These are phyloP conservation scores for Lichina pygmaea DNA, from an alignment of 495 filamentous ascomycete genomes.

Conservation along the genomic window DNA sequence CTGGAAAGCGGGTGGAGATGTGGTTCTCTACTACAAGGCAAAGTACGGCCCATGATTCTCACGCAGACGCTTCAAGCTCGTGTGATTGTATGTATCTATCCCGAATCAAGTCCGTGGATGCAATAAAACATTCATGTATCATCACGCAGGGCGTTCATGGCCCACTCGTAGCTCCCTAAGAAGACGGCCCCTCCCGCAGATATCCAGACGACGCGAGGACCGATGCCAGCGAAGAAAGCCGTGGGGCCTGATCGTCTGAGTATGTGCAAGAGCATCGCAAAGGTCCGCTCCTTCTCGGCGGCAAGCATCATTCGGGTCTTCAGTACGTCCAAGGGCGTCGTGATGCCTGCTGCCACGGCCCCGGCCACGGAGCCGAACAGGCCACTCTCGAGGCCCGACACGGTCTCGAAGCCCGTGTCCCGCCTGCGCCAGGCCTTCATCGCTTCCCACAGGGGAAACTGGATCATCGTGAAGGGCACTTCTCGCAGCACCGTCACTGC, in stretches of 20 bases:
- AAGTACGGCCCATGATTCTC: slow-evolving; percentile 24
- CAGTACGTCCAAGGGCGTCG: slow-evolving; percentile 83
- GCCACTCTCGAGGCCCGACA: slow-evolving; percentile 54
- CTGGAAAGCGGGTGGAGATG: slow-evolving; percentile 79
- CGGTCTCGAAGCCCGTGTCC: slow-evolving; percentile 10
- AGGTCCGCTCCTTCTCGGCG: slow-evolving; percentile 23
- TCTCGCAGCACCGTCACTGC: slow-evolving; percentile 78
- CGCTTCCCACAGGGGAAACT: slow-evolving; percentile 92
- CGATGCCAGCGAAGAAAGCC: slow-evolving; percentile 72
- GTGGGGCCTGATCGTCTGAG: slow-evolving; percentile 39
- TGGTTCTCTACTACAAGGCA: slow-evolving; percentile 69
- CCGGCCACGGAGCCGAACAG: slow-evolving; percentile 67
- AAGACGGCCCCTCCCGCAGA: slow-evolving; percentile 83
- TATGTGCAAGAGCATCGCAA: slow-evolving; percentile 34
- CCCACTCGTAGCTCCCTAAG: slow-evolving; percentile 85
- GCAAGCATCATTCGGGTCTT: slow-evolving; percentile 94
- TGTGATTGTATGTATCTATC: not conserved
- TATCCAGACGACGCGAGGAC: slow-evolving; percentile 81
- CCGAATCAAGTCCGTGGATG: slow-evolving; percentile 5
- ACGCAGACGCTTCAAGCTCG: too few relatives aligned
- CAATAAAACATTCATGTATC: not conserved
- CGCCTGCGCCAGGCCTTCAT: slow-evolving; percentile 34
- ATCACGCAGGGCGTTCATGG: slow-evolving; percentile 41
- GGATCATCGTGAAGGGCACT: slow-evolving; percentile 88
- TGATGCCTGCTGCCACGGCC: slow-evolving; percentile 63